Evolutionary conservation across 257 asterid species (phyloP), one percentile per base, ranked within the genome.

Genomic region (Misopates orontium): DNA sequence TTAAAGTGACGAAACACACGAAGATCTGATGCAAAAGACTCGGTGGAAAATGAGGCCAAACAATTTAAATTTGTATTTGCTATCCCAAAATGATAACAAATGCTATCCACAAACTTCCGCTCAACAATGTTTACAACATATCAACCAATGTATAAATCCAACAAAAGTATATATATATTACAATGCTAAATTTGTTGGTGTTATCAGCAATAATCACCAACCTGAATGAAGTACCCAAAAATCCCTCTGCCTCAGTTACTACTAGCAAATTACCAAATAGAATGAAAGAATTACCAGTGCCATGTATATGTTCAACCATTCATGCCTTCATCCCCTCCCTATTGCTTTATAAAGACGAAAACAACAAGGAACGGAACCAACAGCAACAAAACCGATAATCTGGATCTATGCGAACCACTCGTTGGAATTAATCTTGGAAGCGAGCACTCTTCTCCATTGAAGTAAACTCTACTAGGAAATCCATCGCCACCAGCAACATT

Each of bases 401-500:
- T 73, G 40, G 61, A 20, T 45, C 66, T 82, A 57, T 56, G 23
- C 10, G 89, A 80, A 62, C 40, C 24, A 78, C 83, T 85, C 10
- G 59, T 47, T 5, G 99, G 99, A 13, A 90, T 77, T 60, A 88
- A 36, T 6, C 57, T 66, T 0, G 97, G 97, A 28, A 94, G 65
- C 6, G 97, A 76, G 53, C 99, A 94, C 67, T 94, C 97, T 72
- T 90, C 96, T 21, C 99, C 99, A 4, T 93, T 93, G 84, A 93
- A 93, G 90, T 67, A 90, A 13, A 93, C 89, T 70, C 83, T 93
- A 1, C 90, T 48, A 0, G 99, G 99, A 60, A 90, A 93, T 4
- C 99, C 99, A 53, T 91, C 97, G 10, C 99, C 97, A 4, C 52
- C 78, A 0, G 95, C 69, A 23, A 94, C 51, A 21, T 88, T 61